Conservation (phyloP, 2,329 filamentous ascomycete species). For the Gremmenia infestans region DNA sequence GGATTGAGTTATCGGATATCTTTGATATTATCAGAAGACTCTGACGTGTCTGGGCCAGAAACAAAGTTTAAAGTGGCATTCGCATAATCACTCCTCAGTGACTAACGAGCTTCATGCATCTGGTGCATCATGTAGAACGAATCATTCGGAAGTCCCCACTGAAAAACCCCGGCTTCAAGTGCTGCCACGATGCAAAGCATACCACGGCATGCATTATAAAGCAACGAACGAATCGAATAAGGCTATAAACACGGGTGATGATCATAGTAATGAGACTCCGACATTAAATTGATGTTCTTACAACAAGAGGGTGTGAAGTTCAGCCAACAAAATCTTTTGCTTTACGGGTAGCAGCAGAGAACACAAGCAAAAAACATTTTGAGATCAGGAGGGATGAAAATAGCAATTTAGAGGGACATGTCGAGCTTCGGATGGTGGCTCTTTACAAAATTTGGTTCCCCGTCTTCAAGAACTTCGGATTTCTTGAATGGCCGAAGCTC, state of each 20-base stretch:
- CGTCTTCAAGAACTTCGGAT: background rate
- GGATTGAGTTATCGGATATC: slow-evolving; percentile 6
- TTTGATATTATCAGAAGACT: slow-evolving; percentile 13
- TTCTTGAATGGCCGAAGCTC: too few species aligned
- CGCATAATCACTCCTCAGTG: slow-evolving; percentile 23
- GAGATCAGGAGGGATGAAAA: background rate
- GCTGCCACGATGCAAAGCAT: slow-evolving; percentile 30
- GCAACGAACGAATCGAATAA: slow-evolving; percentile 25
- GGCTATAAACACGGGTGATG: slow-evolving; percentile 22
- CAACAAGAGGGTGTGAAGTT: slow-evolving; percentile 3
- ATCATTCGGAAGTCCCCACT: slow-evolving; percentile 17
- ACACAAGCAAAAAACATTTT: background rate
- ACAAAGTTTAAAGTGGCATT: slow-evolving; percentile 8
- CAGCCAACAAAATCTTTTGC: slow-evolving; percentile 1
- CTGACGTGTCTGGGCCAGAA: slow-evolving; percentile 30
- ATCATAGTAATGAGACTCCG: slow-evolving; percentile 5
- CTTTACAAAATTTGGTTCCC: background rate
- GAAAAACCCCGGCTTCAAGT: slow-evolving; percentile 9
- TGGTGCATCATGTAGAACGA: slow-evolving; percentile 19
- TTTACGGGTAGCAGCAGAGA: slow-evolving; percentile 1
- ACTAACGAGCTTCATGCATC: slow-evolving; percentile 12
- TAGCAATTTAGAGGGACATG: background rate
- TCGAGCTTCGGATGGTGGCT: background rate
- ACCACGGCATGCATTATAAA: slow-evolving; percentile 16
- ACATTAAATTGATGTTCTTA: slow-evolving; percentile 1